Evolutionary conservation across 768 basidiomycete species (phyloP), one percentile per base, ranked within the genome.

Genomic region (Suillus hirtellus): DNA sequence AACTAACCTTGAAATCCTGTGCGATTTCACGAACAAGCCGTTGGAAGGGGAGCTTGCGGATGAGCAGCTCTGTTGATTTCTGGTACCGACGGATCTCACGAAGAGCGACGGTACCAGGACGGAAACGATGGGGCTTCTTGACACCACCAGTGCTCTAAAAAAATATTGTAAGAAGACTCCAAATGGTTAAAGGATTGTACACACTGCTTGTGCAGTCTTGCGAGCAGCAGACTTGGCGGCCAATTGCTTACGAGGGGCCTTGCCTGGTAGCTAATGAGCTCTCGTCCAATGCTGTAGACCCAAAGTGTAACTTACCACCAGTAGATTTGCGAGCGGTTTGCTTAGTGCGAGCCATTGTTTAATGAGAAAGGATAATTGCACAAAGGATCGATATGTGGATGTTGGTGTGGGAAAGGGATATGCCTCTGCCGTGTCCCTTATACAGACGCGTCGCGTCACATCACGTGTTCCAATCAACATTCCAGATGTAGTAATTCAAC

Each of bases 41-140:
- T 81, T 94, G 90, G 89, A 95, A 94, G 60, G 92, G 92, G 61
- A 93, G 85, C 79, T 93, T 94, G 72, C 91, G 85, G 74, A 94
- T 93, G 60, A 94, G 82, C 64, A 93, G 81, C 79, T 94, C 90
- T 60, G 91, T 93, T 64, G 89, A 92, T 80, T 90, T 92, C 79
- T 94, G 92, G 84, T 93, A 93, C 53, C 90, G 85, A 76, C 90
- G 79, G 72, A 94, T 93, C 80, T 94, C 93, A 80, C 92, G 90
- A 68, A 94, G 89, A 67, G 93, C 92, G 68, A 94, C 93, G 38
- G 92, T 93, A 79, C 93, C 86, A 49, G 87, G 87, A 70, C 87
- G 80, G 84, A 91, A 92, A 63, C 91, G 85, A 82, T 93, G 92
- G 65, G 91, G 92, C 84, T 94, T 95, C 90, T 94, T 94, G 66